Evolutionary conservation across 164 flowering plant species (phyloP).

Genomic region (Nymphaea colorata): DNA sequence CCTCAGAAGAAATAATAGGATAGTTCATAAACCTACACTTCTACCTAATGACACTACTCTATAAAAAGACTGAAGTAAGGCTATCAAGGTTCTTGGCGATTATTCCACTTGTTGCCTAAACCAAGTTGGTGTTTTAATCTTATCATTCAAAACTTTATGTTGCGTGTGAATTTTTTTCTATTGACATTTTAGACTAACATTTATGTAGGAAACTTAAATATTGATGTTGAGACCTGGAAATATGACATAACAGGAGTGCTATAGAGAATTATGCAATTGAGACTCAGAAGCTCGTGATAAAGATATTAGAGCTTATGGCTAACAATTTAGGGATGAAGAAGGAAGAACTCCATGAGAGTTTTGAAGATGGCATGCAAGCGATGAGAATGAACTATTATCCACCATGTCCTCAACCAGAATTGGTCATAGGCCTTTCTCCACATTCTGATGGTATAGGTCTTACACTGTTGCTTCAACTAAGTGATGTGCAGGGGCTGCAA

Average conservation of each 20-base stretch:
- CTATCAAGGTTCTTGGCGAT: too few relatives aligned
- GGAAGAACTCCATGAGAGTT: conserved; percentile 15
- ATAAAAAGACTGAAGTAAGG: too few relatives aligned
- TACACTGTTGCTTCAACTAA: conserved; percentile 30
- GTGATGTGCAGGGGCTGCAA: conserved; percentile 38
- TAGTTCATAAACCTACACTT: too few relatives aligned
- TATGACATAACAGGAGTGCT: conserved; percentile 14
- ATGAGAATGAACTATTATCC: conserved; percentile 39
- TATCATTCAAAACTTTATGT: too few relatives aligned
- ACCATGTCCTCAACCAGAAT: conserved; percentile 25
- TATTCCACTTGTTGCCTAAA: too few relatives aligned
- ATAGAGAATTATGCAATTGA: conserved; percentile 29
- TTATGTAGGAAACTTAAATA: too few relatives aligned
- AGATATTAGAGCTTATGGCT: conserved; percentile 20
- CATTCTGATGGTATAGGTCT: conserved; percentile 39
- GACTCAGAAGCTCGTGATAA: conserved; percentile 8
- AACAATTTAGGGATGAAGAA: conserved; percentile 21
- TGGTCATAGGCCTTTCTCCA: conserved; percentile 34
- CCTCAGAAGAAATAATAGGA: too few relatives aligned
- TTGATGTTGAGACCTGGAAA: too few relatives aligned
- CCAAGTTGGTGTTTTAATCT: too few relatives aligned
- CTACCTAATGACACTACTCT: too few relatives aligned
- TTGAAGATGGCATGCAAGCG: conserved; percentile 16
- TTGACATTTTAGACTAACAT: too few relatives aligned
- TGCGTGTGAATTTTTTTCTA: too few relatives aligned